A percentile compares a stretch with the other conserved stretches of the same genome.
Evolutionary conservation across 176 grass and related monocot genomes (phyloP).

Genomic region (Ensete ventricosum): DNA sequence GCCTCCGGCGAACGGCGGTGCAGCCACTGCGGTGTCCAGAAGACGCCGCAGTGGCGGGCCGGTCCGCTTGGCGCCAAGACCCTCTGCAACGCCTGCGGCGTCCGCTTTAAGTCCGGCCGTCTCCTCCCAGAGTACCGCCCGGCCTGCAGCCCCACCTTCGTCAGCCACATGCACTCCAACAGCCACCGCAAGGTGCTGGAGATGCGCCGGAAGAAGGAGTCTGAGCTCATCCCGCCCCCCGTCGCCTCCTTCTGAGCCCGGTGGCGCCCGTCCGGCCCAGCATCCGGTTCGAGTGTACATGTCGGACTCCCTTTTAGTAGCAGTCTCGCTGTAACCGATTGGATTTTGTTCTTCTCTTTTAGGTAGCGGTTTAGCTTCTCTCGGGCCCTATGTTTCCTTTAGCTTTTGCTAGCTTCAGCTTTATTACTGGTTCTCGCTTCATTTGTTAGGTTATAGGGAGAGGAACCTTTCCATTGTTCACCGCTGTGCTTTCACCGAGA

Average conservation of each 20-base stretch:
- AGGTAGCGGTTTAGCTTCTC: background rate
- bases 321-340: background rate
- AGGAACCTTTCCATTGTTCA: background rate
- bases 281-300: background rate
- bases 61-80: constrained; percentile 85
- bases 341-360: background rate
- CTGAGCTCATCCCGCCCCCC: constrained; percentile 13
- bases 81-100: constrained; percentile 95
- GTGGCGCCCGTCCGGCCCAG: background rate
- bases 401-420: background rate
- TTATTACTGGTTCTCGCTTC: background rate
- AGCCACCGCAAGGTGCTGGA: constrained; percentile 98
- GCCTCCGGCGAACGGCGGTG: constrained; percentile 54
- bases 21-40: constrained; percentile 96
- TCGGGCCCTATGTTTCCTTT: background rate
- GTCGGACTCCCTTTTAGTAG: background rate
- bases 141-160: constrained; percentile 83
- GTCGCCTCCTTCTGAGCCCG: constrained; percentile 60
- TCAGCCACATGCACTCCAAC: constrained; percentile 72
- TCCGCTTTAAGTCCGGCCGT: constrained; percentile 85
- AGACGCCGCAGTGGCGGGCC: constrained; percentile 95
- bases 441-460: background rate
- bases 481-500: background rate
- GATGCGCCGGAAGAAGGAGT: constrained; percentile 87
- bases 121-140: constrained; percentile 92